Evolutionary conservation across 192 early-diverging fungal species (phyloP), one percentile per base, ranked within the genome.

Genomic region (Linnemannia elongata): DNA sequence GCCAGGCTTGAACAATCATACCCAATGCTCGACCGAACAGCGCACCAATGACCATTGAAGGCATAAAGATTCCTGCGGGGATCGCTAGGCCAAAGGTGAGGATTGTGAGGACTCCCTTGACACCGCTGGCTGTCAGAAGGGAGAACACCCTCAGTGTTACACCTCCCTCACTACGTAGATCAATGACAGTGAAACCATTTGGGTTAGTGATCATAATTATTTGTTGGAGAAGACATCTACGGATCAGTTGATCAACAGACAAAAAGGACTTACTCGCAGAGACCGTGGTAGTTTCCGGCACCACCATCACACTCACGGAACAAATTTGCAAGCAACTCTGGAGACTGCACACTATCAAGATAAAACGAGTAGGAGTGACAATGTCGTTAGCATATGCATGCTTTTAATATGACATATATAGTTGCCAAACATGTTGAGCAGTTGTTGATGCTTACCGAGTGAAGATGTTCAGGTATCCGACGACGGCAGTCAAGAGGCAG

Each of bases 11-110:
- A 27, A 98, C 95, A 3, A 94, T 44, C 83, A 99, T 95, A 33
- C 98, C 98, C 39, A 98, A 70, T 9, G 95, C 93, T n/a, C 98
- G 93, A 13, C 98, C 98, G 90, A 97, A 96, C n/a, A 96, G 93
- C 7, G 96, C 97, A 2, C 97, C 97, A 66, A 96, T 95, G 17
- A 93, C 96, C 95, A 97, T 97, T 13, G 96, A 95, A 9, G 97
- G 97, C 73, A 96, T 91, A 78, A 96, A 96, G 76, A 96, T 94
- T 41, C 97, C 97, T 20, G 92, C 94, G 6, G 97, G 97, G 20
- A 97, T 94, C 7, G 92, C 88, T 41, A 94, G 76, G 1, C 96
- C 97, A 88, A 95, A 95, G 2, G 96, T 95, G 10, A 96, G 71
- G 9, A 93, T 88, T 7, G 94, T 95, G 15, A 97, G 81, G 33